Evolutionary conservation across 257 asterid species (phyloP).

Genomic region (Capsicum chinense): DNA sequence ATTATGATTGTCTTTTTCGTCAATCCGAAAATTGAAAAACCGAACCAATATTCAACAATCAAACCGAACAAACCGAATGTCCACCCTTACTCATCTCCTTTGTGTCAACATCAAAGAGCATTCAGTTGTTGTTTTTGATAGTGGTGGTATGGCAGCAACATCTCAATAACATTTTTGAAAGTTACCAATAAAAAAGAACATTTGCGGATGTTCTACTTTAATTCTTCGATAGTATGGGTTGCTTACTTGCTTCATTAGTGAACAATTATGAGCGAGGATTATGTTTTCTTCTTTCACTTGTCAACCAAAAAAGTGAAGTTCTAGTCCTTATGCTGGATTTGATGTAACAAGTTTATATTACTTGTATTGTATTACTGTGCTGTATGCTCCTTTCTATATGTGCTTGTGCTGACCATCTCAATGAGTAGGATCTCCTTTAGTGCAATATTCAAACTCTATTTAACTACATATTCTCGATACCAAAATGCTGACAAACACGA

Average conservation of each 20-base stretch:
- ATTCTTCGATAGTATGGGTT: neutral
- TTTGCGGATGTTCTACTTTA: neutral
- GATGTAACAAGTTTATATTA: neutral
- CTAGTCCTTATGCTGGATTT: neutral
- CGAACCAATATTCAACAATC: too few relatives aligned
- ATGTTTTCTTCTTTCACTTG: neutral
- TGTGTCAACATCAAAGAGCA: neutral
- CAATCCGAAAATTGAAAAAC: too few relatives aligned
- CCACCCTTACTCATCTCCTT: neutral
- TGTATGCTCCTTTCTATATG: neutral
- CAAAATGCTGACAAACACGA: neutral
- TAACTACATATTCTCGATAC: neutral
- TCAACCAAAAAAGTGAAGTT: neutral
- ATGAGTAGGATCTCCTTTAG: neutral
- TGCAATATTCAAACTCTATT: slow-evolving; percentile 14
- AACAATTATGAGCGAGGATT: neutral
- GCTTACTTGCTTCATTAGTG: neutral
- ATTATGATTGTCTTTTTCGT: too few relatives aligned
- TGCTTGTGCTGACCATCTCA: neutral
- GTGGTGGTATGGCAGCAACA: neutral
- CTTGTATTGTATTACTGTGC: neutral
- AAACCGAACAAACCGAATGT: too few relatives aligned
- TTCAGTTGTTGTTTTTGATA: neutral
- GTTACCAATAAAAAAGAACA: neutral
- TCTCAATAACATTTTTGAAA: neutral